phyloP scores from a whole-genome alignment of 1,139 yeast genomes.

The Geotrichum histeridarum region DNA sequence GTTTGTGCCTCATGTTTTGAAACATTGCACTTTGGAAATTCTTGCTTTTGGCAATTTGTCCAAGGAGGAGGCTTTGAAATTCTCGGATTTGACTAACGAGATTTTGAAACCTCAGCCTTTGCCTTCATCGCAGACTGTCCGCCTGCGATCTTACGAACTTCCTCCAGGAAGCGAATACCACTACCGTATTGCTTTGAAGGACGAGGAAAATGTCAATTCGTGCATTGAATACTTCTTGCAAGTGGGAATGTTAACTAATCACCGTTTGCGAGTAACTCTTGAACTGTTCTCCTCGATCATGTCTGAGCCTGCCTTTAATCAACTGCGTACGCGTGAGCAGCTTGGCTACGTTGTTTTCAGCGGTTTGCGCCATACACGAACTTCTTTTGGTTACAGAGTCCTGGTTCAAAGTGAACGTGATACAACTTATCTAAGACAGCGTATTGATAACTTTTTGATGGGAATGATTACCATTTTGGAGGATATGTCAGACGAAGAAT shows the following conservation, averaged over 20 bases:
- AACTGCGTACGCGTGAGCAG: constrained; percentile 88
- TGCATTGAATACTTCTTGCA: constrained; percentile 78
- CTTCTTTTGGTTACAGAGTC: constrained; percentile 72
- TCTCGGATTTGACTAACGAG: constrained; percentile 43
- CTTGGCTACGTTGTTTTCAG: constrained; percentile 86
- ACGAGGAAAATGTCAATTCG: constrained; percentile 71
- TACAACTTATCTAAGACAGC: constrained; percentile 64
- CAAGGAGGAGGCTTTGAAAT: constrained; percentile 49
- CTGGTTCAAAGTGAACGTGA: constrained; percentile 81
- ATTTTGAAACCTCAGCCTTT: constrained; percentile 35
- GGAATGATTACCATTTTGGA: constrained; percentile 39
- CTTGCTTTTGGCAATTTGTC: constrained; percentile 76
- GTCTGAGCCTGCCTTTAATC: constrained; percentile 84
- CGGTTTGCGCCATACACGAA: constrained; percentile 61
- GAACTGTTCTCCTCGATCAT: constrained; percentile 68
- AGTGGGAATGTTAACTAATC: constrained; percentile 47
- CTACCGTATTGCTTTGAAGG: constrained; percentile 53
- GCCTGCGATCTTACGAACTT: constrained; percentile 49
- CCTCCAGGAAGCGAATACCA: constrained; percentile 45
- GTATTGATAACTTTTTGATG: constrained; percentile 64
- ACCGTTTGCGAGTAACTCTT: constrained; percentile 44
- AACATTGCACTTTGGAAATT: constrained; percentile 57
- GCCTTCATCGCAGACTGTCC: constrained; percentile 39
- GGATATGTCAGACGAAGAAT: constrained; percentile 55
- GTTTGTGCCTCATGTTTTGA: constrained; percentile 44